Percentiles rank a stretch among this genome's conserved stretches.
These are phyloP conservation scores for Diospyros lotus DNA, from an alignment of 148 eudicot genomes.

Conservation along the genomic window DNA sequence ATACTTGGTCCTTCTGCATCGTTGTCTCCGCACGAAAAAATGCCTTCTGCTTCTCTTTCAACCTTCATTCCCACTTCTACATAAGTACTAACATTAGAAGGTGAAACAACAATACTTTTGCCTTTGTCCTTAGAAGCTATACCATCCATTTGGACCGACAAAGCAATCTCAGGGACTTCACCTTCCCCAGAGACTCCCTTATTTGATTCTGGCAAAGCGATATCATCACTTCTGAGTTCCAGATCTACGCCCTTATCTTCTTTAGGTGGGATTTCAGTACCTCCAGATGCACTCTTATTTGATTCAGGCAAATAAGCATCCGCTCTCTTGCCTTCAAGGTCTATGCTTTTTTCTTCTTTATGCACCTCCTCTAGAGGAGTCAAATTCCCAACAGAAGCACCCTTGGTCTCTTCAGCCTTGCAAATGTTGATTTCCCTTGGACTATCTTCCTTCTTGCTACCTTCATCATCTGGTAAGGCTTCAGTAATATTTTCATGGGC, in stretches of 20 bases:
- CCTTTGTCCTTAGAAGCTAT: conserved; percentile 67
- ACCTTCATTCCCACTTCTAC: conserved; percentile 34
- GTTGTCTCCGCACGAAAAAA: conserved; percentile 35
- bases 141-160: conserved; percentile 21
- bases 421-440: conserved; percentile 18
- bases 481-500: conserved; percentile 27
- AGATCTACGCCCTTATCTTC: conserved; percentile 25
- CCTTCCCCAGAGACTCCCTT: conserved; percentile 25
- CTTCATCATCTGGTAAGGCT: conserved; percentile 22
- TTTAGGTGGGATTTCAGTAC: conserved; percentile 20
- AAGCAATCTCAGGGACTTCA: conserved; percentile 28
- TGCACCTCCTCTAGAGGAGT: conserved; percentile 19
- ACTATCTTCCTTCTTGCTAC: conserved; percentile 23
- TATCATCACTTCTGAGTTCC: conserved; percentile 32
- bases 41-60: conserved; percentile 31
- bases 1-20: conserved; percentile 71
- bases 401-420: conserved; percentile 25
- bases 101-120: conserved; percentile 53
- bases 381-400: conserved; percentile 16
- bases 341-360: conserved; percentile 21
- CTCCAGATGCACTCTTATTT: conserved; percentile 27
- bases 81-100: conserved; percentile 29
- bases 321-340: conserved; percentile 40
- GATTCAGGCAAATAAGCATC: conserved; percentile 23
- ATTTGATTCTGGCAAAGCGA: conserved; percentile 26